phyloP scores from a whole-genome alignment of 768 basidiomycete species.

The Xerocomellus chrysenteron region DNA sequence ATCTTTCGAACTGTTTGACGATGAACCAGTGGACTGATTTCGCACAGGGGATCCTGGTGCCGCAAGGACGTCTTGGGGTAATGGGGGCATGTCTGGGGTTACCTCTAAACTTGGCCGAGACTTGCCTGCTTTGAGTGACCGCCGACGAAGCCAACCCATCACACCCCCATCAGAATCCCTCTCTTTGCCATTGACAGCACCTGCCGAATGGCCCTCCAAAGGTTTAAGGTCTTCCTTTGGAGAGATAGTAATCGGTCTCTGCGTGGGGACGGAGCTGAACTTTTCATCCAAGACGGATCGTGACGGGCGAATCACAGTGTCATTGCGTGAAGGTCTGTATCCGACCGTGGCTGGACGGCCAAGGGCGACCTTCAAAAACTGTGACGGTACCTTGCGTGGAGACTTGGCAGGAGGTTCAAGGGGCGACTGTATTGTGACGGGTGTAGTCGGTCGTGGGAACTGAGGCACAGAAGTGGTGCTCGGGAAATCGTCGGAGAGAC shows the following conservation, averaged over 20 bases:
- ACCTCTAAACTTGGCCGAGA: constrained; percentile 25
- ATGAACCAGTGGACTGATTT: constrained; percentile 20
- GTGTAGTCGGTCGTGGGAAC: constrained; percentile 18
- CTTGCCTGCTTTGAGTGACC: constrained; percentile 22
- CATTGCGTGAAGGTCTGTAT: constrained; percentile 15
- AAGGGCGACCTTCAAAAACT: constrained; percentile 17
- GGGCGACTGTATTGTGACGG: constrained; percentile 19
- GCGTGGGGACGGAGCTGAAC: constrained; percentile 5
- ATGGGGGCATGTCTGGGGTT: constrained; percentile 11
- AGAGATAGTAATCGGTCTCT: constrained; percentile 16
- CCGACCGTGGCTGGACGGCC: constrained; percentile 14
- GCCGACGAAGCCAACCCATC: constrained; percentile 32
- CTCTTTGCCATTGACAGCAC: constrained; percentile 28
- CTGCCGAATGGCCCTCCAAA: constrained; percentile 31
- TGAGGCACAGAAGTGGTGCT: constrained; percentile 17
- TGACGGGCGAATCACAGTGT: constrained; percentile 23
- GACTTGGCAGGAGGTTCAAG: constrained; percentile 16
- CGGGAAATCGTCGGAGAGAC: constrained; percentile 32
- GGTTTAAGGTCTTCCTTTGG: constrained; percentile 23
- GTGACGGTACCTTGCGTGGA: constrained; percentile 24
- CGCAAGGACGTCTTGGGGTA: constrained; percentile 10
- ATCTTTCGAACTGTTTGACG: constrained; percentile 28
- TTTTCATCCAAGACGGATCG: constrained; percentile 27
- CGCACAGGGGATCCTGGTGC: constrained; percentile 20
- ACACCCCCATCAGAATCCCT: constrained; percentile 44